A percentile compares a stretch with the other conserved stretches of the same genome.
These are phyloP conservation scores for Xerocomus spinulosus DNA, from an alignment of 768 basidiomycete genomes.

Conservation along the genomic window DNA sequence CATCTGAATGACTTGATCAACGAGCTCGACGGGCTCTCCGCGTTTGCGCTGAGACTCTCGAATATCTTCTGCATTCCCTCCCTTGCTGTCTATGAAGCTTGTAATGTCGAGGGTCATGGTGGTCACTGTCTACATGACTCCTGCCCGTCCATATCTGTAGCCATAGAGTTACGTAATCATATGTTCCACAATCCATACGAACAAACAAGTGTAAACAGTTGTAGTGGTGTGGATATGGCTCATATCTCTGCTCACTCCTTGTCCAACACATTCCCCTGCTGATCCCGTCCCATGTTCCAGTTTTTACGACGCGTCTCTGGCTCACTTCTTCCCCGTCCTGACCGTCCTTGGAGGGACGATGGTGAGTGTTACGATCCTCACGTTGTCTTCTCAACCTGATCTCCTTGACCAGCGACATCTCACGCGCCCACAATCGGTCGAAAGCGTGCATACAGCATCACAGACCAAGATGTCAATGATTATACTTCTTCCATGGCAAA, in stretches of 20 bases:
- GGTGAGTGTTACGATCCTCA: constrained; percentile 41
- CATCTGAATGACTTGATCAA: constrained; percentile 91
- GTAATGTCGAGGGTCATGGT: constrained; percentile 80
- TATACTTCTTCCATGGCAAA: constrained; percentile 25
- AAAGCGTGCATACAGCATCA: constrained; percentile 61
- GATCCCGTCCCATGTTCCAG: constrained; percentile 46
- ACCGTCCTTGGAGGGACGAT: constrained; percentile 75
- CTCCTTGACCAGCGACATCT: constrained; percentile 53
- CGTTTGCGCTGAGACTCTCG: constrained; percentile 90
- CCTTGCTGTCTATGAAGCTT: constrained; percentile 80
- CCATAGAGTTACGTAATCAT: constrained; percentile 1
- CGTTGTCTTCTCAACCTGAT: constrained; percentile 6
- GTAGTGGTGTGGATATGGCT: not conserved
- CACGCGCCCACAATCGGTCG: constrained; percentile 64
- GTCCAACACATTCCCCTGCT: not conserved
- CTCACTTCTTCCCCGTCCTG: constrained; percentile 64
- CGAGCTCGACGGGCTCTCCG: constrained; percentile 82
- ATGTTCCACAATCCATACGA: not conserved
- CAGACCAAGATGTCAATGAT: constrained; percentile 36
- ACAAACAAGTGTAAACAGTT: constrained; percentile 27
- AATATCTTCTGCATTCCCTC: constrained; percentile 88
- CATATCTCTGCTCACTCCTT: not conserved
- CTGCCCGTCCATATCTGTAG: not conserved
- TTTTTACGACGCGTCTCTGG: constrained; percentile 68
- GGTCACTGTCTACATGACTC: not conserved